Percentiles rank a stretch among this genome's conserved stretches.
Conservation (phyloP, 1,139 yeast genomes). For the Meyerozyma sp. region DNA sequence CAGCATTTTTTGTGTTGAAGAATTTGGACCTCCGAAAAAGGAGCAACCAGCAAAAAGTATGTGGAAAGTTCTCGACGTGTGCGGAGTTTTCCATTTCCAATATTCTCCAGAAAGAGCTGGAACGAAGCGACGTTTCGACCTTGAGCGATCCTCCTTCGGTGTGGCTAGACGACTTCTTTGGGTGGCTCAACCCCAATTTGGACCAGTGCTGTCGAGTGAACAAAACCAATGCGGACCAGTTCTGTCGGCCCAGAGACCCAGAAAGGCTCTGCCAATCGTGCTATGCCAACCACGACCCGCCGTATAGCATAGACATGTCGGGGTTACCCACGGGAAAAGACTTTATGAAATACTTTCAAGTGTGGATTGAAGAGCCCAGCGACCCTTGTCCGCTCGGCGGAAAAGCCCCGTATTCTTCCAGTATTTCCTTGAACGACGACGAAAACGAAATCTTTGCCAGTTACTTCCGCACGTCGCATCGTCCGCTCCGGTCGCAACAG, state of each 20-base stretch:
- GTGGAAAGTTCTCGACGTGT: constrained; percentile 88
- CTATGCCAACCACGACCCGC: constrained; percentile 48
- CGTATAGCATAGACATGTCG: constrained; percentile 70
- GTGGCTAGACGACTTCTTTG: constrained; percentile 89
- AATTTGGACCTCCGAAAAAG: constrained; percentile 59
- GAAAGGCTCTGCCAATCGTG: constrained; percentile 72
- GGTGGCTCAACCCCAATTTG: constrained; percentile 81
- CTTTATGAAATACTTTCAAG: constrained; percentile 65
- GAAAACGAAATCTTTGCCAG: constrained; percentile 47
- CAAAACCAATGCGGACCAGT: constrained; percentile 33
- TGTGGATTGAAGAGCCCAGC: constrained; percentile 83
- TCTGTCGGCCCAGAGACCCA: constrained; percentile 68
- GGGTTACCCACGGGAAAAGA: constrained; percentile 78
- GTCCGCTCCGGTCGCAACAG: constrained; percentile 71
- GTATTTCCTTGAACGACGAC: constrained; percentile 43
- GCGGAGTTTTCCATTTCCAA: constrained; percentile 73
- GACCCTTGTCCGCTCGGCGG: constrained; percentile 96
- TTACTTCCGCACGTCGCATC: constrained; percentile 75
- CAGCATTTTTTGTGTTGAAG: constrained; percentile 75
- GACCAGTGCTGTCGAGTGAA: constrained; percentile 80
- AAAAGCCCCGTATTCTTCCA: constrained; percentile 77
- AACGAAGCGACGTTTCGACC: constrained; percentile 57
- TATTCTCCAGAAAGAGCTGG: constrained; percentile 81
- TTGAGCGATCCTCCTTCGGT: constrained; percentile 79
- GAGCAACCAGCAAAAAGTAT: constrained; percentile 61